A percentile compares a stretch with the other conserved stretches of the same genome.
phyloP scores from a whole-genome alignment of 2,329 filamentous ascomycete genomes.

The Penicillium sp. region DNA sequence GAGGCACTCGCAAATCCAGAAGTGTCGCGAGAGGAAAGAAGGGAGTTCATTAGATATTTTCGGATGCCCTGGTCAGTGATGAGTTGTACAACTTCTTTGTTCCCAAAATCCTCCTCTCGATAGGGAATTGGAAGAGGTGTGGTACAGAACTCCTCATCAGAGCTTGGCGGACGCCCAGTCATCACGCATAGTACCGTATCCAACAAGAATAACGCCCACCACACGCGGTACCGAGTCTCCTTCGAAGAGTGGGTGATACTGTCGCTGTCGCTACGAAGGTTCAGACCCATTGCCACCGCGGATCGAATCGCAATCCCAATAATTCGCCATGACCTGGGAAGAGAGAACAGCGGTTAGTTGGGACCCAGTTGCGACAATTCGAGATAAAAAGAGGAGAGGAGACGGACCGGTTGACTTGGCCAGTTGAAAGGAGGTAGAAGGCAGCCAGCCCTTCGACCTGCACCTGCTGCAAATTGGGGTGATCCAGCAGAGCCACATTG shows the following conservation, averaged over 20 bases:
- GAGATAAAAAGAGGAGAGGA: too few species aligned
- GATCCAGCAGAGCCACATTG: constrained; percentile 33
- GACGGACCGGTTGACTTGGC: constrained; percentile 42
- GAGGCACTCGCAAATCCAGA: constrained; percentile 10
- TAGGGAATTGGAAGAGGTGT: constrained; percentile 41
- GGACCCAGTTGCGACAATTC: too few species aligned
- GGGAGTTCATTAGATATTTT: constrained; percentile 23
- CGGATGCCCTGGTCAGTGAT: constrained; percentile 34
- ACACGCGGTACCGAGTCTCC: constrained; percentile 42
- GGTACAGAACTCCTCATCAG: constrained; percentile 38
- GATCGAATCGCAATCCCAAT: constrained; percentile 40
- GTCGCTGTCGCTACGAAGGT: constrained; percentile 39
- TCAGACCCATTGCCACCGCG: constrained; percentile 41
- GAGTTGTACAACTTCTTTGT: constrained; percentile 29
- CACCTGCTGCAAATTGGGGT: constrained; percentile 42
- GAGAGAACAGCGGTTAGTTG: background rate
- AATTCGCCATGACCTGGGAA: constrained; percentile 40
- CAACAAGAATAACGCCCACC: constrained; percentile 42
- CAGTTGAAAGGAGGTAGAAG: constrained; percentile 39
- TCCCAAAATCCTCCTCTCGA: constrained; percentile 35
- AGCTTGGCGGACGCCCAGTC: constrained; percentile 41
- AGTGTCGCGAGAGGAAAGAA: constrained; percentile 14
- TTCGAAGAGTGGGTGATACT: constrained; percentile 35
- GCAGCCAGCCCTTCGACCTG: constrained; percentile 41
- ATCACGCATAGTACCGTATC: constrained; percentile 41